Base-by-base conservation (phyloP, 2,329 filamentous ascomycete genomes). In the Dothideomycetidae sp. region DNA sequence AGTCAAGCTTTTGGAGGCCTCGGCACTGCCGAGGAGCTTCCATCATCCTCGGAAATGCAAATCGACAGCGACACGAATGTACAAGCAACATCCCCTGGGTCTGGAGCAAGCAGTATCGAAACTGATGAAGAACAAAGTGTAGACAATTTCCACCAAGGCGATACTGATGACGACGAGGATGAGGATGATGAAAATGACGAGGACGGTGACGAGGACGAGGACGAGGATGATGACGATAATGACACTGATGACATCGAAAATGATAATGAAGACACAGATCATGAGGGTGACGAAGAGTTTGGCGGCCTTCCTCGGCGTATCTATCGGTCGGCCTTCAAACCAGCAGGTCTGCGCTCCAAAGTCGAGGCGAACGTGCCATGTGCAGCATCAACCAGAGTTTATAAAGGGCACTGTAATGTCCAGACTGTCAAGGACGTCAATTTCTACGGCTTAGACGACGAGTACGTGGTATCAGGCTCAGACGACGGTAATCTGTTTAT, bases 381-480 rank as follows among this genome's bases (percentile, higher is more conserved):
- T 47, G 63, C 60, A 12, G 58, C 68, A 2, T 70, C 75, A 44
- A 73, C 67, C 2, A 67, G 67, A 28, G 54, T 64, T 13, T 80
- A 77, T 50, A 60, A 62, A 3, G 75, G 75, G 2, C 75, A 79
- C 51, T 78, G 75, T 57, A 78, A 78, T 45, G 65, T 75, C 36
- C 67, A 72, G 45, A 78, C 73, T 1, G 73, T 79, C 46, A 80
- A 80, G 48, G 75, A 80, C 48, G 72, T 78, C 42, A 78, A 78
- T 43, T 80, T 70, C 55, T 78, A 74, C 44, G 75, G 75, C 0
- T 55, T 76, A 26, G 59, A 77, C 41, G 76, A 80, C 47, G 74
- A 79, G 49, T 80, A 78, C 44, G 72, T 80, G 9, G 73, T 79
- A 9, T 75, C 70, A 40, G 75, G 75, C 4, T 75, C 70, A 42